These are phyloP conservation scores for Blastocystis sp. DNA, from an alignment of 352 stramenopile species.

Conservation along the genomic window DNA sequence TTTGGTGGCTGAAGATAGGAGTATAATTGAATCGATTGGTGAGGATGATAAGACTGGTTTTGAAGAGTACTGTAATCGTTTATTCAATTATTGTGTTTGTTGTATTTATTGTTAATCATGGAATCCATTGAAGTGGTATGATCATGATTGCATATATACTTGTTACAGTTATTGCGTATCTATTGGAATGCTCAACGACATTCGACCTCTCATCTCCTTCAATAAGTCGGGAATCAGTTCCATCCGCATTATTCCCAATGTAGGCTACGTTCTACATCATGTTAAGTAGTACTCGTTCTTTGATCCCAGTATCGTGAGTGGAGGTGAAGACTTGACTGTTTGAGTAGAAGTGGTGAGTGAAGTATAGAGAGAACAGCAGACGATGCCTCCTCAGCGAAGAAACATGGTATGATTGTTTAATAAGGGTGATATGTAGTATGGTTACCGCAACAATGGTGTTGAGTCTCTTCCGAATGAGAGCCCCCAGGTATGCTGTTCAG, in stretches of 20 bases:
- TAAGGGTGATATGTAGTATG: constrained; percentile 2
- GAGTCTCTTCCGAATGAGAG: neutral
- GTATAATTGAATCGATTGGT: too few species aligned
- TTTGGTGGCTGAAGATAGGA: neutral
- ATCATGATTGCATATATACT: too few species aligned
- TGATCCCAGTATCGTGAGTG: constrained; percentile 19
- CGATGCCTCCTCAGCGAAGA: neutral
- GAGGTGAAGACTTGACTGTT: neutral
- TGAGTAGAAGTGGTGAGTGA: neutral
- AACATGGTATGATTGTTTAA: constrained; percentile 2
- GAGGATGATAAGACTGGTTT: too few species aligned
- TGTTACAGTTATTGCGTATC: constrained; percentile 30
- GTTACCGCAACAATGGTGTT: neutral
- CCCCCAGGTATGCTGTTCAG: neutral
- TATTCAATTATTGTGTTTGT: neutral
- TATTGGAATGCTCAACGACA: constrained; percentile 22
- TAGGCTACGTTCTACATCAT: neutral
- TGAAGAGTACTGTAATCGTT: too few species aligned
- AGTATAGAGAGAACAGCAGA: neutral
- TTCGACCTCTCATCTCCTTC: constrained; percentile 40
- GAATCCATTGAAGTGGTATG: too few species aligned
- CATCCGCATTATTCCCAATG: constrained; percentile 40
- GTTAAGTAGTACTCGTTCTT: constrained; percentile 43
- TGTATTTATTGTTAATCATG: too few species aligned
- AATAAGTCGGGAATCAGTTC: constrained; percentile 23